Evolutionary conservation across 2,329 filamentous ascomycete species (phyloP), one percentile per base, ranked within the genome.

Genomic region (Penicillium sp.): DNA sequence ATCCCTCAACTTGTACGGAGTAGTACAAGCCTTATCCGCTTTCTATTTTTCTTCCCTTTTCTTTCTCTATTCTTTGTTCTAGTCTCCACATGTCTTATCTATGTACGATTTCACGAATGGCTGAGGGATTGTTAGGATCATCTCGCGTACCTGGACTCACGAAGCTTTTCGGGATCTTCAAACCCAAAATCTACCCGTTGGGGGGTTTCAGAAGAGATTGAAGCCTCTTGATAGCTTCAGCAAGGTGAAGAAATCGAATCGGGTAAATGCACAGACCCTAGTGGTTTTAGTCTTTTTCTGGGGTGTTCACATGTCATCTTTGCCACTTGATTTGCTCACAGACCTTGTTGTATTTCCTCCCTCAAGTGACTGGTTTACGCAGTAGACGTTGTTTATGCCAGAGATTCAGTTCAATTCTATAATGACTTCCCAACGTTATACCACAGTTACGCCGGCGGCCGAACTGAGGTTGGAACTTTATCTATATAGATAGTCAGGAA

Each of bases 251-350:
- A 25, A 7, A 39, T 50, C 52, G 25, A 59, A 61, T 59, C 45
- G 53, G 57, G 58, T 51, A 60, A 61, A 58, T 61, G 58, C 55
- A 59, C 53, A 37, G 22, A 29, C 46, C 25, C 18, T 25, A 25
- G 22, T 25, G 22, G 4, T 25, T 25, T 25, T 25, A 25, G 22
- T 25, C 4, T 25, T 25, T 25, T 25, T 25, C 8, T 22, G 19
- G 3, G 3, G 3, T 25, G 22, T 25, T 25, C 22, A 25, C 22
- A 25, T 25, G 22, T 7, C 8, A 25, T 25, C 8, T 25, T 25
- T 25, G 22, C 22, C 22, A 25, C 22, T 25, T 25, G 22, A 25
- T 8, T 25, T 25, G 4, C 22, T 25, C 7, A 25, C 22, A 36
- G 25, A 4, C 13, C 13, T 33, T 13, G 29, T 19, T 48, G 46